Evolutionary conservation across 208 protist genomes (phyloP), one percentile per base, ranked within the genome.

Genomic region (Trypanosoma cruzi): DNA sequence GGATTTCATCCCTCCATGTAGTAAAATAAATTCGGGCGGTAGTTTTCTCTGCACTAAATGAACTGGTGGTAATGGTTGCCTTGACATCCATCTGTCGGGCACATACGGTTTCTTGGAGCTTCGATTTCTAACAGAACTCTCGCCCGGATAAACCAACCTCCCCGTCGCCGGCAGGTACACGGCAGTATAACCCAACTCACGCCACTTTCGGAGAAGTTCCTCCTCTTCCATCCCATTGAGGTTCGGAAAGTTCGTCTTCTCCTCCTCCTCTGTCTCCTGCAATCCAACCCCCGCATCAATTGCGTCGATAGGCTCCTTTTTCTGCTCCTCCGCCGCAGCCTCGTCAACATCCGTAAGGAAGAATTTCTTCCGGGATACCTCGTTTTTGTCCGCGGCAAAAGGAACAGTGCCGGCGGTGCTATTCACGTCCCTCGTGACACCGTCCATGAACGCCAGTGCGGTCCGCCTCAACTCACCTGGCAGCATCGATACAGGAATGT

Each of bases 151-250:
- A 6, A 69, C 63, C 26, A 75, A 64, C 29, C 63, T 62, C 16
- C 34, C 16, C 28, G 52, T 53, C 22, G 68, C 76, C 32, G 79
- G 80, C 11, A 94, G 80, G 40, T 88, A 82, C 8, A 90, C 78
- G 13, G 86, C 83, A 24, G 85, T 79, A 71, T 95, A 95, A 56
- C 90, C 90, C 3, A 95, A 64, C 74, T 90, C 85, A 4, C 73
- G 84, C 90, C 90, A 95, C 4, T 79, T 75, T 18, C 77, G 68
- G 24, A 77, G 48, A n/a, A 80, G 64, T 13, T 75, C 64, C 16
- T 72, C 68, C 16, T 70, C 52, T 26, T 70, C 34, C 13, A 44
- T 8, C 4, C 16, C 54, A 20, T 73, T 49, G 18, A 32, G 36
- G 5, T 16, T 22, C 6, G 6, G 48, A n/a, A 18, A 11, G 48